phyloP scores from a whole-genome alignment of 306 rosid genomes.

The Pterocarpus macrocarpus region DNA sequence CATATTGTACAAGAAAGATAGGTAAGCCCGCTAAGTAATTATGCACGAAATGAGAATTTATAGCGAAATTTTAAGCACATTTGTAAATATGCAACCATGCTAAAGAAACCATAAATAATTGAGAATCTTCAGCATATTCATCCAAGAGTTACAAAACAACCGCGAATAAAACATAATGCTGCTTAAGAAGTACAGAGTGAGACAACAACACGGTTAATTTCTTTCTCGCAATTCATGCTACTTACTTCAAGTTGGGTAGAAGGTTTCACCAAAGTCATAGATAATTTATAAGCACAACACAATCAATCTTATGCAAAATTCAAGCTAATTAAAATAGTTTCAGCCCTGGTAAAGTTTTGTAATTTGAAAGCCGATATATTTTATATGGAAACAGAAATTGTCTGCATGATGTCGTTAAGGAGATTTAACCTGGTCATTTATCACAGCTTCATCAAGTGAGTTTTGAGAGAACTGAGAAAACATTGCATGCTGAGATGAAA shows the following conservation, averaged over 20 bases:
- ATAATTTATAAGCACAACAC: neutral
- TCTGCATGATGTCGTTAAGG: conserved; percentile 24
- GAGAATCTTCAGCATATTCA: neutral
- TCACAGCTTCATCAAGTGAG: conserved; percentile 73
- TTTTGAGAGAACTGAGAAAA: conserved; percentile 87
- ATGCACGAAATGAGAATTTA: neutral
- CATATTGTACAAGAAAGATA: neutral
- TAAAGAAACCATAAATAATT: neutral
- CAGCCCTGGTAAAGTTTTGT: neutral
- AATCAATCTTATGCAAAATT: neutral
- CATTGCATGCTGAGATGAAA: conserved; percentile 83
- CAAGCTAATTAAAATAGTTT: neutral
- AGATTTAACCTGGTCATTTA: conserved; percentile 76
- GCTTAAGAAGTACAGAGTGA: neutral
- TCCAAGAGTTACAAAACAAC: conserved; percentile 1
- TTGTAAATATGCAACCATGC: neutral
- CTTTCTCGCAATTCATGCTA: neutral
- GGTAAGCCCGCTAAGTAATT: neutral
- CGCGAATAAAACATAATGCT: neutral
- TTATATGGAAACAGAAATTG: neutral
- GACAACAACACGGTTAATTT: neutral
- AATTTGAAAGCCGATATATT: neutral
- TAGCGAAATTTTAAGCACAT: neutral
- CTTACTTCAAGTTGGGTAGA: neutral
- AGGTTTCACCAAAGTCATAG: neutral